phyloP scores from a whole-genome alignment of 129 eudicot species.

The Sambucus nigra region DNA sequence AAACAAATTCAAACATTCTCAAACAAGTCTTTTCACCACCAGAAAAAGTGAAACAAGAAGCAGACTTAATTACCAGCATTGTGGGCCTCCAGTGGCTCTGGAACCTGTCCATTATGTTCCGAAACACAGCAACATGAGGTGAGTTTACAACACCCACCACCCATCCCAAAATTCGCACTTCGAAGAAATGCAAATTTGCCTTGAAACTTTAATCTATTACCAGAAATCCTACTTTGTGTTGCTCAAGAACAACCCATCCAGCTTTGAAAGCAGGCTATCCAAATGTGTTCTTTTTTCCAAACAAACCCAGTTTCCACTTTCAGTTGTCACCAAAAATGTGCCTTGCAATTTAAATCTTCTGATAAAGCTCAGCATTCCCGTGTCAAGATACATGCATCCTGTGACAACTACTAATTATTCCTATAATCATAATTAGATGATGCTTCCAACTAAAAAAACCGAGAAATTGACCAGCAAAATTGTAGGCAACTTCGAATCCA shows the following conservation, averaged over 20 bases:
- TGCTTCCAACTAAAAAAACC: no score
- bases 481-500: no score
- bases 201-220: no score
- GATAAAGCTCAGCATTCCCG: background rate
- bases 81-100: conserved; percentile 29
- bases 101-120: conserved; percentile 35
- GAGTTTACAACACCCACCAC: conserved; percentile 55
- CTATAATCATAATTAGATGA: no score
- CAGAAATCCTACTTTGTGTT: background rate
- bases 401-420: background rate
- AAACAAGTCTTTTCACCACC: no score
- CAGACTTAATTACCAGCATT: conserved; percentile 30
- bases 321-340: no score
- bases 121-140: conserved; percentile 48
- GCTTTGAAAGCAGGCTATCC: no score
- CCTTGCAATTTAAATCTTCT: background rate
- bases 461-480: no score
- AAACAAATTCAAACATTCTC: no score
- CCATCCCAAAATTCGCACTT: conserved; percentile 28
- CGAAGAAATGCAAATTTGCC: conserved; percentile 1
- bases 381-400: no score
- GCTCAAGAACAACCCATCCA: conserved; percentile 14
- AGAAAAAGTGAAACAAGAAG: background rate
- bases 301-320: no score
- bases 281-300: background rate